phyloP scores from a whole-genome alignment of 495 filamentous ascomycete species.

The Talaromyces liani region DNA sequence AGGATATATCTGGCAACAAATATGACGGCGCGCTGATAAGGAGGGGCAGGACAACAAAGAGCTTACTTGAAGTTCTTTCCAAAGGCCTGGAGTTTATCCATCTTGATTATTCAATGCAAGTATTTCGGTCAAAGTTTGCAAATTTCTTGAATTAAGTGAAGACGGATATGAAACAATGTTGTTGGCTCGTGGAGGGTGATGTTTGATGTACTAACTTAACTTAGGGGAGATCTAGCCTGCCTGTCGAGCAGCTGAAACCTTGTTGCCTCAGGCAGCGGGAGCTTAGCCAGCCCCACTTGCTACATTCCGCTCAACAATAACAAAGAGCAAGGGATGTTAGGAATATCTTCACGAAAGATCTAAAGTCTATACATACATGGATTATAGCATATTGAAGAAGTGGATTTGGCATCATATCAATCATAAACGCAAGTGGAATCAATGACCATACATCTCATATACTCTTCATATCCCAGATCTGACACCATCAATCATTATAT shows the following conservation, averaged over 20 bases:
- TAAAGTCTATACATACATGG: not conserved
- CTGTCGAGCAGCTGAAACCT: constrained; percentile 3
- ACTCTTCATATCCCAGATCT: not conserved
- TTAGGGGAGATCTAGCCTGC: not conserved
- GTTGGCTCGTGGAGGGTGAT: not conserved
- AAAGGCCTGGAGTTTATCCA: constrained; percentile 67
- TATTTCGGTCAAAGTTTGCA: not conserved
- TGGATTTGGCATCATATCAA: not conserved
- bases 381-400: not conserved
- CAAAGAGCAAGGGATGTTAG: not conserved
- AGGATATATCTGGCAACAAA: not conserved
- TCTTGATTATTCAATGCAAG: constrained; percentile 16
- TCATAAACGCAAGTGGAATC: not conserved
- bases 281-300: not conserved
- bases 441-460: not conserved
- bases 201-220: not conserved
- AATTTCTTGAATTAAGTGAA: not conserved
- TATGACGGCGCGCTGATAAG: constrained; percentile 10
- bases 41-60: constrained; percentile 7
- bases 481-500: not conserved
- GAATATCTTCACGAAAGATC: not conserved
- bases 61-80: constrained; percentile 67
- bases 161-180: not conserved
- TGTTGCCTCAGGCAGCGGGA: constrained; percentile 5
- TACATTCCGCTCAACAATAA: too few species aligned